These are phyloP conservation scores for Lipomyces spencermartinsiae DNA, from an alignment of 805 yeast genomes.

Conservation along the genomic window DNA sequence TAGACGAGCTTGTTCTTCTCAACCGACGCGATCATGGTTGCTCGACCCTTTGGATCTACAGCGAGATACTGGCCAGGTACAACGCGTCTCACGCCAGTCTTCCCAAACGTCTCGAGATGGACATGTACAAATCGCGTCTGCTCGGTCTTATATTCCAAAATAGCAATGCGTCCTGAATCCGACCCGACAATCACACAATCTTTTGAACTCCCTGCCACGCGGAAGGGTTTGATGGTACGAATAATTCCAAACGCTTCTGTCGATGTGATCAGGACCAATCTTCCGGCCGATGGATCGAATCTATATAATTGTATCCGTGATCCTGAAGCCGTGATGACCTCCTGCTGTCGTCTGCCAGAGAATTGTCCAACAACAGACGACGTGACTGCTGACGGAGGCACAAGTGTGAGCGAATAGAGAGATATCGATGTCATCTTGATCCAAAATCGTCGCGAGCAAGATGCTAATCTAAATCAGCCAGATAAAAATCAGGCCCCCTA, in stretches of 20 bases:
- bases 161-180: conserved; percentile 75
- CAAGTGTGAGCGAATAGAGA: conserved; percentile 76
- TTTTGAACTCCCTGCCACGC: conserved; percentile 57
- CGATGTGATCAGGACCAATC: conserved; percentile 51
- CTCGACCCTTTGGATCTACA: conserved; percentile 74
- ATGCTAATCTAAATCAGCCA: background rate
- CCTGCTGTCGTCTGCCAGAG: conserved; percentile 63
- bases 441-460: background rate
- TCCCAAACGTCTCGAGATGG: conserved; percentile 68
- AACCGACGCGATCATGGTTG: conserved; percentile 70
- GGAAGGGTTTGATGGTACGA: conserved; percentile 58
- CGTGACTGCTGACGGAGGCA: conserved; percentile 60
- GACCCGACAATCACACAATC: conserved; percentile 73
- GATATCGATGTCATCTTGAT: conserved; percentile 21
- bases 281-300: conserved; percentile 63
- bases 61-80: conserved; percentile 77
- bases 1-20: conserved; percentile 79
- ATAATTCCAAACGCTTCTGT: conserved; percentile 66
- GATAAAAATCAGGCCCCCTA: background rate
- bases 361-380: conserved; percentile 73
- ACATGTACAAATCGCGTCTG: conserved; percentile 52
- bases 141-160: conserved; percentile 55
- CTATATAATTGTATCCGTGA: conserved; percentile 60
- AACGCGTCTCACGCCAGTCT: conserved; percentile 75
- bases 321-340: conserved; percentile 64